These are phyloP conservation scores for Symbiodinium pilosum DNA, from an alignment of 73 alveolate genomes.

Conservation along the genomic window DNA sequence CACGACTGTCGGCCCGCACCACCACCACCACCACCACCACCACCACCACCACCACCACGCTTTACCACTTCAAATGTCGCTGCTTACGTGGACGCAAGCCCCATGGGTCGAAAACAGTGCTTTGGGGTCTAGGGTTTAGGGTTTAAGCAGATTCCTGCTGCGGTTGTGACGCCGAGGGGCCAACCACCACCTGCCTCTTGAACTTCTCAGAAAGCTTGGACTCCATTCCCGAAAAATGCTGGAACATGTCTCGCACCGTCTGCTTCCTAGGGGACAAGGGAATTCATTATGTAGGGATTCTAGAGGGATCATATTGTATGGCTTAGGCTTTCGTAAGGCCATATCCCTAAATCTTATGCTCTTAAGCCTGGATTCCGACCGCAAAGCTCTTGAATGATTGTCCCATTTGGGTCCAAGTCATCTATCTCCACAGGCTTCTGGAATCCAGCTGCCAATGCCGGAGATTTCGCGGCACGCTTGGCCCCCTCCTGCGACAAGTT, in stretches of 20 bases:
- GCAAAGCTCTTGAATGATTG: conserved; percentile 30
- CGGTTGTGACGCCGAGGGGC: neutral
- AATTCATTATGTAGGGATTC: too few species aligned
- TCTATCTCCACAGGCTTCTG: conserved; percentile 55
- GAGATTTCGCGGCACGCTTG: conserved; percentile 80
- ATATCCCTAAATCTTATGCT: neutral
- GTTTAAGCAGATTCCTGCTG: too few species aligned
- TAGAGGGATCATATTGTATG: too few species aligned
- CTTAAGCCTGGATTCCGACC: conserved; percentile 1
- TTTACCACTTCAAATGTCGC: too few species aligned
- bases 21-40: too few species aligned
- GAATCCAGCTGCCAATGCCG: conserved; percentile 81
- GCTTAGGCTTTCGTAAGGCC: neutral
- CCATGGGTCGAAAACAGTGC: too few species aligned
- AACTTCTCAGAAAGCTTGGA: neutral
- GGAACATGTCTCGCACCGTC: conserved; percentile 74
- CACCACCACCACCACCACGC: too few species aligned
- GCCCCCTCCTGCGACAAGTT: conserved; percentile 47
- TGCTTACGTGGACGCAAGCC: too few species aligned
- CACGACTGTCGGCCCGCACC: too few species aligned
- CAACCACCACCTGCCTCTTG: neutral
- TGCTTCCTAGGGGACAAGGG: conserved; percentile 50
- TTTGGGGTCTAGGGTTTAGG: too few species aligned
- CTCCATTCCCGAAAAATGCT: conserved; percentile 57
- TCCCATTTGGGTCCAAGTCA: conserved; percentile 60